phyloP scores from a whole-genome alignment of 768 basidiomycete species.

The Leucocoprinus birnbaumii region DNA sequence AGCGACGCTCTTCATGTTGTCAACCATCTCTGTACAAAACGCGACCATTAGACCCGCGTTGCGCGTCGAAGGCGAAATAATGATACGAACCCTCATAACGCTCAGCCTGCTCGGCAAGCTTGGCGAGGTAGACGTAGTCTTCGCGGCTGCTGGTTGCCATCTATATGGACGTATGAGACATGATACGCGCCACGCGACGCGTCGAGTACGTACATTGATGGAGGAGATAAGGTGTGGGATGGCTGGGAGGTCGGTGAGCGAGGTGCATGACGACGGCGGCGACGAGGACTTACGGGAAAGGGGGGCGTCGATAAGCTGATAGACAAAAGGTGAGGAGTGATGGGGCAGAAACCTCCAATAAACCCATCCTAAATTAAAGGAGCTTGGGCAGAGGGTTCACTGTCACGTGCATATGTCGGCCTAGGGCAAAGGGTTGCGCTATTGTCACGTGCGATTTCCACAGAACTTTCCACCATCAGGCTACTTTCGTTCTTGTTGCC shows the following conservation, averaged over 20 bases:
- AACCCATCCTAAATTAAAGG: conserved; percentile 62
- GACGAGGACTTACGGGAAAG: conserved; percentile 40
- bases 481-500: background rate
- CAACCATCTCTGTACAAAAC: conserved; percentile 81
- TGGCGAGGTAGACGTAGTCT: conserved; percentile 99
- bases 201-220: conserved; percentile 43
- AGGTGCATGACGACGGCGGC: conserved; percentile 21
- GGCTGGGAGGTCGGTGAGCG: background rate
- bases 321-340: conserved; percentile 38
- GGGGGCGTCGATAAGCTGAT: conserved; percentile 36
- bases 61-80: conserved; percentile 5
- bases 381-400: conserved; percentile 69
- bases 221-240: conserved; percentile 22
- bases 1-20: conserved; percentile 99
- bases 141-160: conserved; percentile 83
- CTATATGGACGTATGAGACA: conserved; percentile 38
- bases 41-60: background rate
- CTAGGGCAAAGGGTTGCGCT: conserved; percentile 44
- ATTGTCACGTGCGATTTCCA: conserved; percentile 23
- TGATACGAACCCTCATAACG: conserved; percentile 84
- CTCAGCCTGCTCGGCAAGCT: conserved; percentile 99
- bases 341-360: conserved; percentile 46
- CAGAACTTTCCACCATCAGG: conserved; percentile 17
- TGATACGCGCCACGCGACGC: conserved; percentile 38
- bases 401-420: conserved; percentile 32